phyloP scores from a whole-genome alignment of 2,329 filamentous ascomycete genomes.

The Dryadomyces quercus-mongolicae region DNA sequence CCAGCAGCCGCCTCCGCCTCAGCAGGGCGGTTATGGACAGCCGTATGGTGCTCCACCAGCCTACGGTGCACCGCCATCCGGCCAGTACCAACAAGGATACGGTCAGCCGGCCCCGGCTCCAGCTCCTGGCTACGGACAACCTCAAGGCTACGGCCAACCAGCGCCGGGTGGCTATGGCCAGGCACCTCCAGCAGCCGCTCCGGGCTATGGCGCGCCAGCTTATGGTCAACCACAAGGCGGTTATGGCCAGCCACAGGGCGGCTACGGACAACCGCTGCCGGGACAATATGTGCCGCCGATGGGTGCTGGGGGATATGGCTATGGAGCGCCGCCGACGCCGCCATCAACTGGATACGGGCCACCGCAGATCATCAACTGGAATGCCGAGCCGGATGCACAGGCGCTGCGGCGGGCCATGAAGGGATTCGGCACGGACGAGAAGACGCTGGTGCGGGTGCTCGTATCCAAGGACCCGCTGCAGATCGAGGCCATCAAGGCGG shows the following conservation, averaged over 20 bases:
- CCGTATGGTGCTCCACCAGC: constrained; percentile 22
- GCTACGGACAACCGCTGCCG: constrained; percentile 21
- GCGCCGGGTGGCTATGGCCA: not conserved
- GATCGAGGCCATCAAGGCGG: constrained; percentile 54
- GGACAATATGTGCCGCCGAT: constrained; percentile 24
- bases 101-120: not conserved
- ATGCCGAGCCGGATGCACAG: constrained; percentile 58
- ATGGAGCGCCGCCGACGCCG: constrained; percentile 38
- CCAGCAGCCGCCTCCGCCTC: constrained; percentile 11
- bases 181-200: too few species aligned
- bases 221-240: constrained; percentile 1
- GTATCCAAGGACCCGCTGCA: constrained; percentile 13
- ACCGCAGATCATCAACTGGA: constrained; percentile 55
- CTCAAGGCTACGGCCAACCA: constrained; percentile 6
- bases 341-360: constrained; percentile 66
- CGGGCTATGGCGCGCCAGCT: too few species aligned
- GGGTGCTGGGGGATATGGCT: constrained; percentile 15
- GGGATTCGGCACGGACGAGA: constrained; percentile 79
- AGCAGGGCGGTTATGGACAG: constrained; percentile 7
- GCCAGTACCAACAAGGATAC: constrained; percentile 9
- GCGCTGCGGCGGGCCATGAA: constrained; percentile 77
- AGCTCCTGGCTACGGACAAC: constrained; percentile 14
- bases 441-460: constrained; percentile 44
- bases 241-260: constrained; percentile 16
- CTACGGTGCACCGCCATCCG: constrained; percentile 18